Conservation (phyloP, 2,329 filamentous ascomycete species). For the Aspergillus oerlinghausenensis region DNA sequence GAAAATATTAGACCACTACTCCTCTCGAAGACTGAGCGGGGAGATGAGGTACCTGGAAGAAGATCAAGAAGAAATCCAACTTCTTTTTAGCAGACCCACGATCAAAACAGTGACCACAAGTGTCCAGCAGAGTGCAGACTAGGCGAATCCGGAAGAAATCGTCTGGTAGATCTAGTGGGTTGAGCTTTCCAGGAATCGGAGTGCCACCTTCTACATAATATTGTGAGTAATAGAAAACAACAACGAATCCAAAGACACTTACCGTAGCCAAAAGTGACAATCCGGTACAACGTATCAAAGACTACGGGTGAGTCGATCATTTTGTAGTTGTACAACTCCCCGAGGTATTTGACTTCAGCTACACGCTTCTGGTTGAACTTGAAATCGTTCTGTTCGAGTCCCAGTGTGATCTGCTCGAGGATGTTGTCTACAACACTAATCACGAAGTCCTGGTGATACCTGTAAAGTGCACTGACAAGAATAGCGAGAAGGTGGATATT, state of each 20-base stretch:
- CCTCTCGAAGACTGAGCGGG: slow-evolving; percentile 1
- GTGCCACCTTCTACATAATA: slow-evolving; percentile 61
- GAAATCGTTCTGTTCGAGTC: slow-evolving; percentile 94
- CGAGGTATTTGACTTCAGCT: slow-evolving; percentile 92
- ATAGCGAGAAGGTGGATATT: slow-evolving; percentile 93
- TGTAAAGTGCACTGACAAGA: slow-evolving; percentile 79
- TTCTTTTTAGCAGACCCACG: slow-evolving; percentile 93
- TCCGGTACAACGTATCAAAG: slow-evolving; percentile 91
- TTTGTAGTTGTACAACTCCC: slow-evolving; percentile 95
- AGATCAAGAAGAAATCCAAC: slow-evolving; percentile 92
- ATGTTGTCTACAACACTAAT: slow-evolving; percentile 89
- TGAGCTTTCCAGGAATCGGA: slow-evolving; percentile 71
- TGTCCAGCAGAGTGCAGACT: slow-evolving; percentile 84
- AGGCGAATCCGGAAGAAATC: slow-evolving; percentile 95
- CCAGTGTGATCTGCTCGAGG: slow-evolving; percentile 79
- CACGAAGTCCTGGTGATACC: slow-evolving; percentile 88
- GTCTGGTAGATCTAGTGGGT: slow-evolving; percentile 78
- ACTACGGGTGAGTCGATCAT: slow-evolving; percentile 94
- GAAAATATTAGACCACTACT: slow-evolving; percentile 7
- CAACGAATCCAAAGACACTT: slow-evolving; percentile 19
- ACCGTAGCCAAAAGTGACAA: slow-evolving; percentile 87
- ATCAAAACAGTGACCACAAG: slow-evolving; percentile 93
- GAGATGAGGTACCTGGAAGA: slow-evolving; percentile 67
- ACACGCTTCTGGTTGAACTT: slow-evolving; percentile 93
- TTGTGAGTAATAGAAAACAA: slow-evolving; percentile 1